A percentile compares a stretch with the other conserved stretches of the same genome.
phyloP scores from a whole-genome alignment of 306 rosid species.

The Elaeagnus macrophylla region DNA sequence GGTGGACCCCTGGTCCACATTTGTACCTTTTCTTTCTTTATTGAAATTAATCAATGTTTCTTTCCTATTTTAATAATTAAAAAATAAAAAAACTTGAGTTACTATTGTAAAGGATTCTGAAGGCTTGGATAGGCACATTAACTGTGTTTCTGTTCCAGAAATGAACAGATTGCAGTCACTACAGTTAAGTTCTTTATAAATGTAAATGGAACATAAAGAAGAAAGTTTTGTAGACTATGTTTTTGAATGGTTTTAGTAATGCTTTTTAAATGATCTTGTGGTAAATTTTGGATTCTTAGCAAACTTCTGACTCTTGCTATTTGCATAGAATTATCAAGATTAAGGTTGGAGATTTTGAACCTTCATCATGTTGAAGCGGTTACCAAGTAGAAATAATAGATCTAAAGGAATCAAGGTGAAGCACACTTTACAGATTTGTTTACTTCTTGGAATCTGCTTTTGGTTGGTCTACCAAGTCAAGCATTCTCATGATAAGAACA shows the following conservation, averaged over 20 bases:
- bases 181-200: too few species aligned
- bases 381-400: slow-evolving; percentile 52
- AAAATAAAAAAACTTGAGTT: too few species aligned
- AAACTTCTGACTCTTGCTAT: slow-evolving; percentile 19
- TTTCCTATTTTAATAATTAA: too few species aligned
- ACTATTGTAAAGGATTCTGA: too few species aligned
- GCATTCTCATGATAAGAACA: slow-evolving; percentile 86
- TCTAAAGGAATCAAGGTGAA: slow-evolving; percentile 68
- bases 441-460: slow-evolving; percentile 79
- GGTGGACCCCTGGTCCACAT: too few species aligned
- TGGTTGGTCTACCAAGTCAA: slow-evolving; percentile 95
- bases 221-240: not conserved
- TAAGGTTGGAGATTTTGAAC: slow-evolving; percentile 15
- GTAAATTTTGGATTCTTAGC: slow-evolving; percentile 15
- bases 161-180: too few species aligned
- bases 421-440: slow-evolving; percentile 63
- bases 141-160: too few species aligned
- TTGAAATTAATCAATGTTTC: too few species aligned
- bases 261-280: slow-evolving; percentile 13
- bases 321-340: slow-evolving; percentile 19
- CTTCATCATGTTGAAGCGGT: slow-evolving; percentile 59
- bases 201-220: too few species aligned
- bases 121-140: too few species aligned
- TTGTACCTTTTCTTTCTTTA: too few species aligned
- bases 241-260: slow-evolving; percentile 6